These are phyloP conservation scores for Ceratocystis albifundus DNA, from an alignment of 2,329 filamentous ascomycete species.

Conservation along the genomic window DNA sequence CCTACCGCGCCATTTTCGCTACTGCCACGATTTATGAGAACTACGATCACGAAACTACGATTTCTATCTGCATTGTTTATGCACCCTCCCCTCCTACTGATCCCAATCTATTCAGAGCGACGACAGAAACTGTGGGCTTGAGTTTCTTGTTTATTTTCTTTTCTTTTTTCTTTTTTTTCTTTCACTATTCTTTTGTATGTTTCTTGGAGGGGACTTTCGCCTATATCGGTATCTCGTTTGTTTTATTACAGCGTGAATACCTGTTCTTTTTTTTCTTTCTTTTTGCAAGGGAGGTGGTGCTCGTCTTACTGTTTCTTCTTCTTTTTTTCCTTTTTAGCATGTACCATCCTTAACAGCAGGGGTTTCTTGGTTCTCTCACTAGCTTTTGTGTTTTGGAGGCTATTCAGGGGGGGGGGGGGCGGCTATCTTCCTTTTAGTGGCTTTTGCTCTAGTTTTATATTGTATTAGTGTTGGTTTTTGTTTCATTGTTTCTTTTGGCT, in stretches of 20 bases:
- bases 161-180: conserved; percentile 14
- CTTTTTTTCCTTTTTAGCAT: not conserved
- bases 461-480: not conserved
- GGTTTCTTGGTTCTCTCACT: not conserved
- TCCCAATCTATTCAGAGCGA: not conserved
- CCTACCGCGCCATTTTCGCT: conserved; percentile 9
- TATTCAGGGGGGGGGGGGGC: not conserved
- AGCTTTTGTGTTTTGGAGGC: conserved; percentile 1
- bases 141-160: conserved; percentile 5
- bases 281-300: not conserved
- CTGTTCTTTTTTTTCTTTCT: not conserved
- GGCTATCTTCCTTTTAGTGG: not conserved
- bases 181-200: conserved; percentile 11
- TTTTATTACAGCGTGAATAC: not conserved
- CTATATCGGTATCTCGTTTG: not conserved
- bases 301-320: not conserved
- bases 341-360: not conserved
- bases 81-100: not conserved
- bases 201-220: not conserved
- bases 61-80: conserved; percentile 9
- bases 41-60: conserved; percentile 17
- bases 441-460: not conserved
- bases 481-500: not conserved
- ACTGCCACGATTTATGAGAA: conserved; percentile 18
- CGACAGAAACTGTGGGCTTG: conserved; percentile 6